phyloP scores from a whole-genome alignment of 768 basidiomycete species.

The Xanthoconium stramineum region DNA sequence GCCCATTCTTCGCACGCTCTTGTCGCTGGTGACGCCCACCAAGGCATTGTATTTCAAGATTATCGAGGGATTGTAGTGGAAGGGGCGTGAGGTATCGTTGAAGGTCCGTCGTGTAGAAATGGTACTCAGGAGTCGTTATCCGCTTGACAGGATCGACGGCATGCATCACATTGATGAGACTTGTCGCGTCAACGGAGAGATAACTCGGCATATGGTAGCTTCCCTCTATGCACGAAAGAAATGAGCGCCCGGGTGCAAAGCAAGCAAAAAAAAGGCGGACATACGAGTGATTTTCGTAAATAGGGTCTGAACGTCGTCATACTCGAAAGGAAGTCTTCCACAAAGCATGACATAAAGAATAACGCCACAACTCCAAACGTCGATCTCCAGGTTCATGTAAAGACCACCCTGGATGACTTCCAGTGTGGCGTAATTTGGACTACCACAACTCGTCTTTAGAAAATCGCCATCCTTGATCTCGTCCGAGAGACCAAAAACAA shows the following conservation, averaged over 20 bases:
- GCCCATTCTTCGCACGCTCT: constrained; percentile 74
- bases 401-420: constrained; percentile 95
- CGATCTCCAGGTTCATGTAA: constrained; percentile 87
- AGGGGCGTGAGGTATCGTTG: constrained; percentile 84
- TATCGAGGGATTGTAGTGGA: constrained; percentile 82
- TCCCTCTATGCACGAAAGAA: constrained; percentile 56
- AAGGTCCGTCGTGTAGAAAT: constrained; percentile 86
- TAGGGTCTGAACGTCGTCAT: constrained; percentile 88
- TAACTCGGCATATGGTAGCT: constrained; percentile 82
- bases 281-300: constrained; percentile 93
- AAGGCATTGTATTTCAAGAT: constrained; percentile 74
- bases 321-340: constrained; percentile 94
- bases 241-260: background rate
- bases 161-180: constrained; percentile 85
- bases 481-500: constrained; percentile 95
- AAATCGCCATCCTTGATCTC: constrained; percentile 94
- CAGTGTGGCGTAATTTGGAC: constrained; percentile 97
- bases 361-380: constrained; percentile 94
- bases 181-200: constrained; percentile 72
- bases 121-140: constrained; percentile 88
- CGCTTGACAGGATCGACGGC: constrained; percentile 93
- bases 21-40: constrained; percentile 65
- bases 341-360: constrained; percentile 98
- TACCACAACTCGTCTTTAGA: constrained; percentile 92
- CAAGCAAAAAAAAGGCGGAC: constrained; percentile 21